These are phyloP conservation scores for Colletotrichum gigasporum DNA, from an alignment of 2,329 filamentous ascomycete species.

Conservation along the genomic window DNA sequence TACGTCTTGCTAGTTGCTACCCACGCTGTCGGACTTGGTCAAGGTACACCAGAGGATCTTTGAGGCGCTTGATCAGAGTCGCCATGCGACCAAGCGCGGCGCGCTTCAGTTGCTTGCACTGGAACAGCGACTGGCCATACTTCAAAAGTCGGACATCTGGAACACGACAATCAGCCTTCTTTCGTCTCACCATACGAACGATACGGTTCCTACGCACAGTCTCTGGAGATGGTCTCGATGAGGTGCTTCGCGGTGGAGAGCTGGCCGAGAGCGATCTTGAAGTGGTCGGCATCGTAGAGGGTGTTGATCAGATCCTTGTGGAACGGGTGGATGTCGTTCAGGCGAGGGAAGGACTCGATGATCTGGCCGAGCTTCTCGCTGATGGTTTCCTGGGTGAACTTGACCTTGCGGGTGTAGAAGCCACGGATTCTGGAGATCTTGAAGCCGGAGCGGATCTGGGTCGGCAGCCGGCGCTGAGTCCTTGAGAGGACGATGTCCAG, in stretches of 20 bases:
- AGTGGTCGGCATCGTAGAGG: constrained; percentile 97
- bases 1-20: constrained; percentile 46
- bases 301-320: constrained; percentile 90
- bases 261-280: constrained; percentile 95
- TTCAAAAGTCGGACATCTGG: constrained; percentile 77
- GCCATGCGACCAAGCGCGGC: constrained; percentile 98
- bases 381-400: constrained; percentile 97
- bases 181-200: not conserved
- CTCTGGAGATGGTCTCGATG: constrained; percentile 94
- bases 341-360: constrained; percentile 89
- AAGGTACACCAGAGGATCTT: constrained; percentile 74
- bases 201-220: constrained; percentile 57
- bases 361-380: constrained; percentile 92
- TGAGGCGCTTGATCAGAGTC: constrained; percentile 92
- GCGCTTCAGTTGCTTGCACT: constrained; percentile 98
- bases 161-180: constrained; percentile 1
- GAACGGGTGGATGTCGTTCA: constrained; percentile 96
- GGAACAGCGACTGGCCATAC: constrained; percentile 96
- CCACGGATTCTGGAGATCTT: constrained; percentile 80
- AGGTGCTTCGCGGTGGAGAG: constrained; percentile 95
- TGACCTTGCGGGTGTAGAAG: constrained; percentile 77
- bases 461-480: constrained; percentile 91
- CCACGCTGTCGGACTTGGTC: constrained; percentile 55
- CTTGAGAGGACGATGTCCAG: constrained; percentile 96
- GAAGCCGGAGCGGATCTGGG: constrained; percentile 95